Evolutionary conservation across 2,329 filamentous ascomycete species (phyloP).

Genomic region (Colletotrichum scovillei): DNA sequence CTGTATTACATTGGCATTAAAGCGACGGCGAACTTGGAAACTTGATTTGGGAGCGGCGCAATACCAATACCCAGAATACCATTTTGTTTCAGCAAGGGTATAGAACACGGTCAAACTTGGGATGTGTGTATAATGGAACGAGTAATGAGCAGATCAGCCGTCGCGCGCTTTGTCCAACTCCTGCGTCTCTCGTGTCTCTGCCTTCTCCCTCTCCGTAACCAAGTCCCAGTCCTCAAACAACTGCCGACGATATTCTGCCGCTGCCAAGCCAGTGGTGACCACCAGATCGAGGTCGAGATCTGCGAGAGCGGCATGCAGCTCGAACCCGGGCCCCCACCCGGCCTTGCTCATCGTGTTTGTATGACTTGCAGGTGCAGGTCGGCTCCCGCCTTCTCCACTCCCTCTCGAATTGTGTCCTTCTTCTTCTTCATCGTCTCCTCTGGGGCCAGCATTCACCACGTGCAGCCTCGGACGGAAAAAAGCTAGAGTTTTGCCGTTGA

Average conservation of each 20-base stretch:
- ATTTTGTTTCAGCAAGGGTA: slow-evolving; percentile 18
- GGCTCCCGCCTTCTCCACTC: neutral
- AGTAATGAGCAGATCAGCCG: slow-evolving; percentile 14
- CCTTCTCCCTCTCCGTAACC: neutral
- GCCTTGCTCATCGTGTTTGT: neutral
- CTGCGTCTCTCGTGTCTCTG: neutral
- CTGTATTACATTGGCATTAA: neutral
- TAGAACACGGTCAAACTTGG: neutral
- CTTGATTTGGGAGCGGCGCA: neutral
- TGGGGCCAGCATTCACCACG: neutral
- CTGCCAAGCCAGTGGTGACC: slow-evolving; percentile 32
- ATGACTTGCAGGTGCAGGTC: neutral
- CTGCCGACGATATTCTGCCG: slow-evolving; percentile 33
- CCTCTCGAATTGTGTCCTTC: neutral
- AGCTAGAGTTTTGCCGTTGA: slow-evolving; percentile 21
- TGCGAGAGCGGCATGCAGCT: slow-evolving; percentile 23
- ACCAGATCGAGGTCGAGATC: slow-evolving; percentile 33
- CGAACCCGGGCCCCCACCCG: slow-evolving; percentile 23
- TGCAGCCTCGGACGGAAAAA: slow-evolving; percentile 24
- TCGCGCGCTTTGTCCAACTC: neutral
- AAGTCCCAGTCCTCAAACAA: slow-evolving; percentile 27
- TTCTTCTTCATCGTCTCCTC: neutral
- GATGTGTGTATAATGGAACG: neutral
- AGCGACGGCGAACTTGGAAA: slow-evolving; percentile 5
- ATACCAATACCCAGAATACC: neutral